Evolutionary conservation across 2,329 filamentous ascomycete species (phyloP), one percentile per base, ranked within the genome.

Genomic region (Colletotrichum agaves): DNA sequence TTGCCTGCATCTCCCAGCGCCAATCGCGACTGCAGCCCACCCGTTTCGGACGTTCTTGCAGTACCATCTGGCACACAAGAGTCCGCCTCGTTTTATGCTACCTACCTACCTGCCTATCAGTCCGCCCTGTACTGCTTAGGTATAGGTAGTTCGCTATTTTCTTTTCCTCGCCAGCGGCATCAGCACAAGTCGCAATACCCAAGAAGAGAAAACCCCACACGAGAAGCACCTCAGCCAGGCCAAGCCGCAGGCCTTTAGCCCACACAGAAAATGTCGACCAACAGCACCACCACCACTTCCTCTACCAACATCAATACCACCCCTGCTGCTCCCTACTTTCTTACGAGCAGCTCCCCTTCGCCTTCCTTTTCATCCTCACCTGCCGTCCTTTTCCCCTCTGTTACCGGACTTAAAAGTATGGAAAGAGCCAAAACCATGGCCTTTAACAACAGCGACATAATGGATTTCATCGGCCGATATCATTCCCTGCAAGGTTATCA

Each of bases 401-500:
- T 55, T 41, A 49, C 59, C 33, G 53, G 65, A 39, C 31, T 39
- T 11, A 52, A 49, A 17, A 53, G 50, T n/a, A 60, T 53, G 13
- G 65, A 68, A 27, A 60, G 61, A 21, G 39, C 47, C 7, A 67
- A 55, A 61, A 74, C 57, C 52, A 78, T 76, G 72, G 66, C 74
- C 12, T 66, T 73, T 39, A 71, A 71, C 49, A 71, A 71, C 49
- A 68, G 70, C 37, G 72, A 74, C 37, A 75, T 84, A 47, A 75
- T 81, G 75, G 80, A 82, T 52, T 86, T 87, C 71, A 74, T 85
- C 68, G 75, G 80, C 53, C 80, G 85, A 8, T 87, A 82, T 71
- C 79, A 82, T 50, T 72, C 75, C 41, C 75, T 86, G 50, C 80
- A 83, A 67, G 57, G 71, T 4, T 79, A 83, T 41, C 78, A 79